Evolutionary conservation across 2,329 filamentous ascomycete genomes (phyloP).

Genomic region (Westerdykella sp.): DNA sequence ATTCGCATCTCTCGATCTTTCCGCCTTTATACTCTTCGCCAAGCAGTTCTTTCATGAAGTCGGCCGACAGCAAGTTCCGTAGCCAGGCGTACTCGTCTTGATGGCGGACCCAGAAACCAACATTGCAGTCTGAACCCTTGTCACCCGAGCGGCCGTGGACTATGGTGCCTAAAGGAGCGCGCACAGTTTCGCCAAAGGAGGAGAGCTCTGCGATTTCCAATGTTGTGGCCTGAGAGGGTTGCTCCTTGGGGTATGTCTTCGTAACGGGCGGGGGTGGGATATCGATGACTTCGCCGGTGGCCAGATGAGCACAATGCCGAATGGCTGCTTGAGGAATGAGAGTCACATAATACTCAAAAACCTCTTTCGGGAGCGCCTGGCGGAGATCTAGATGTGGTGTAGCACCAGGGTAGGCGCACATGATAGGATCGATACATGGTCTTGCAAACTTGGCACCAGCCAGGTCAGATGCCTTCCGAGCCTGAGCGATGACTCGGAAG

Average conservation of each 20-base stretch:
- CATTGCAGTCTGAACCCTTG: conserved; percentile 34
- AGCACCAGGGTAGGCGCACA: conserved; percentile 42
- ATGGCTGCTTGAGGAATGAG: conserved; percentile 23
- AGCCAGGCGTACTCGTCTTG: conserved; percentile 32
- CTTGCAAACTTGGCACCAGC: conserved; percentile 36
- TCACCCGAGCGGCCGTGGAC: conserved; percentile 41
- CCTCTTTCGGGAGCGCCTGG: conserved; percentile 37
- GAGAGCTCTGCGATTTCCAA: conserved; percentile 3
- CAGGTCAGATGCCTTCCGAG: conserved; percentile 31
- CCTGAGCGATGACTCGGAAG: conserved; percentile 45
- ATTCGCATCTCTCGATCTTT: conserved; percentile 18
- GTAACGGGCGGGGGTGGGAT: conserved; percentile 30
- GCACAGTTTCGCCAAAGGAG: conserved; percentile 23
- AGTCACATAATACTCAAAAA: conserved; percentile 41
- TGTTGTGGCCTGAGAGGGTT: conserved; percentile 26
- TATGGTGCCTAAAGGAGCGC: conserved; percentile 40
- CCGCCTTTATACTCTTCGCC: conserved; percentile 25
- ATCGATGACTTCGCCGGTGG: conserved; percentile 23
- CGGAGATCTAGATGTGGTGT: conserved; percentile 37
- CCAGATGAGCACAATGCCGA: conserved; percentile 21
- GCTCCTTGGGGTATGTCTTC: conserved; percentile 27
- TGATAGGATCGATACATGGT: conserved; percentile 39
- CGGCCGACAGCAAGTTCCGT: conserved; percentile 19
- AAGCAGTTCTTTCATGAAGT: conserved; percentile 21
- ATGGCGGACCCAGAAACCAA: conserved; percentile 33